phyloP scores from a whole-genome alignment of 768 basidiomycete genomes.

The Obba rivulosa region DNA sequence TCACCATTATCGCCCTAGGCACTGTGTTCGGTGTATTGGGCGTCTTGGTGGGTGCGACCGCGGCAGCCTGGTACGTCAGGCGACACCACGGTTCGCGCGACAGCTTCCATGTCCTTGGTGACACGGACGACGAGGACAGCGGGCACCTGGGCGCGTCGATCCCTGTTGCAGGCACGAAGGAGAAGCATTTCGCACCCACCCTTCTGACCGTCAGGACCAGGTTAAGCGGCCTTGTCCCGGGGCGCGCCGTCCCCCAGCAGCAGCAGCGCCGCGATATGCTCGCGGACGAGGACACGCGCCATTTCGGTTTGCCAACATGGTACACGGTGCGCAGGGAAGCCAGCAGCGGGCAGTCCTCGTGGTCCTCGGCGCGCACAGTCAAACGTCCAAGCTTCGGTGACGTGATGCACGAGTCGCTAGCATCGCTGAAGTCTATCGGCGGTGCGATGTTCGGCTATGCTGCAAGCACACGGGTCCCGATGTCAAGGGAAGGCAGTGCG shows the following conservation, averaged over 20 bases:
- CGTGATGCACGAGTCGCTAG: constrained; percentile 21
- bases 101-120: constrained; percentile 25
- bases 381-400: constrained; percentile 19
- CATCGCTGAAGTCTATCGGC: constrained; percentile 23
- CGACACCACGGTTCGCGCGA: constrained; percentile 22
- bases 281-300: constrained; percentile 65
- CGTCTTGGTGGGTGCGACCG: constrained; percentile 39
- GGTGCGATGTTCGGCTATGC: constrained; percentile 25
- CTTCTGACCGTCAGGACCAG: constrained; percentile 17
- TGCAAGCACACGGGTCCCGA: constrained; percentile 12
- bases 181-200: constrained; percentile 17
- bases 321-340: constrained; percentile 17
- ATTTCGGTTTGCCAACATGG: constrained; percentile 32
- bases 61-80: constrained; percentile 40
- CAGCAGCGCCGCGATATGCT: constrained; percentile 56
- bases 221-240: constrained; percentile 31
- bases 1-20: constrained; percentile 55
- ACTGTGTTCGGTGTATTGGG: constrained; percentile 56
- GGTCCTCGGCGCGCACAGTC: constrained; percentile 8
- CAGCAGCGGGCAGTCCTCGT: constrained; percentile 17
- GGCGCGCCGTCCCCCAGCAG: constrained; percentile 9
- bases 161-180: constrained; percentile 20
- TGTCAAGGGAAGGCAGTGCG: constrained; percentile 29
- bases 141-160: constrained; percentile 14
- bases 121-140: constrained; percentile 29